Conservation (phyloP, 116 monocot genomes). For the Posidonia oceanica region DNA sequence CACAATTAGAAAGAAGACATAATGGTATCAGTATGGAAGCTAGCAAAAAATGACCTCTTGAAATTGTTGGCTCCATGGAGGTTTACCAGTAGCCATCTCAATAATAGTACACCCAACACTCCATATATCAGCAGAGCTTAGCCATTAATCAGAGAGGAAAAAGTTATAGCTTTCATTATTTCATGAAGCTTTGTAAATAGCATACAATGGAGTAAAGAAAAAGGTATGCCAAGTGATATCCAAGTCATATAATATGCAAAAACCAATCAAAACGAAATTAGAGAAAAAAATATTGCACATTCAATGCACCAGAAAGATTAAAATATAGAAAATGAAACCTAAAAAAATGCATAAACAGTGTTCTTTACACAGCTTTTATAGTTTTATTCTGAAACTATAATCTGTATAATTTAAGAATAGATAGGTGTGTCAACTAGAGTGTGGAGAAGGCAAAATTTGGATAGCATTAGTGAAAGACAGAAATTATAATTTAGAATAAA, state of each 20-base stretch:
- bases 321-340: too few relatives aligned
- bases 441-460: too few relatives aligned
- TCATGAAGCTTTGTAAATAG: not conserved
- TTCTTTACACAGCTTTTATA: too few relatives aligned
- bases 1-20: not conserved
- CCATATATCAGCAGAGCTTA: constrained; percentile 97
- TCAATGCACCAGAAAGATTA: too few relatives aligned
- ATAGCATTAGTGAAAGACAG: too few relatives aligned
- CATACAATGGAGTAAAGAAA: not conserved
- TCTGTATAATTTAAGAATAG: too few relatives aligned
- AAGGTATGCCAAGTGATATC: not conserved
- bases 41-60: constrained; percentile 49
- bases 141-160: not conserved
- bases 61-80: constrained; percentile 96
- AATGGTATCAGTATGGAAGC: not conserved
- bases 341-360: too few relatives aligned
- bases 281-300: too few relatives aligned
- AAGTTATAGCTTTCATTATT: not conserved
- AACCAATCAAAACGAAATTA: too few relatives aligned
- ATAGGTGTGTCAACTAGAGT: too few relatives aligned
- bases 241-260: not conserved
- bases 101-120: constrained; percentile 98
- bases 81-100: constrained; percentile 99
- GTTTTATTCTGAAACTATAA: too few relatives aligned
- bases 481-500: too few relatives aligned